Evolutionary conservation across 371 early-diverging fungal genomes (phyloP).

Genomic region (Globomyces sp.): DNA sequence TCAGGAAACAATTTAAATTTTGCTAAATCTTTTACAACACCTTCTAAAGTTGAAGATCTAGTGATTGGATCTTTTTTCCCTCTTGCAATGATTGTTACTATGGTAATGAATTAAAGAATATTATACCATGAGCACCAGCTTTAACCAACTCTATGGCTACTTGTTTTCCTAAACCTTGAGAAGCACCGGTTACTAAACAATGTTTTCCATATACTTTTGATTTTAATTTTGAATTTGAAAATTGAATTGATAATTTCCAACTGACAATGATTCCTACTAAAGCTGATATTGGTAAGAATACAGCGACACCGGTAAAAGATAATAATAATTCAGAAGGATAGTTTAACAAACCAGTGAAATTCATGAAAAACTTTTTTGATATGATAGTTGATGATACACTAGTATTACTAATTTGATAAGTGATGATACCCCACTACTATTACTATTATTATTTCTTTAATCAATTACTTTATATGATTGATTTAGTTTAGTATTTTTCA

Average conservation of each 20-base stretch:
- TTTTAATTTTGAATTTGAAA: slow-evolving; percentile 10
- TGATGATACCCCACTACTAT: too few species aligned
- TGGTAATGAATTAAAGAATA: slow-evolving; percentile 3
- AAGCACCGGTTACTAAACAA: slow-evolving; percentile 23
- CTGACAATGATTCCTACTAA: background rate
- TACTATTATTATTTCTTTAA: too few species aligned
- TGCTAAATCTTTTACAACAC: slow-evolving; percentile 20
- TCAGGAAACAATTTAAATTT: slow-evolving; percentile 12
- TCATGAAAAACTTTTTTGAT: too few species aligned
- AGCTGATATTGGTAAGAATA: slow-evolving; percentile 6
- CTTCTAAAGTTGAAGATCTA: slow-evolving; percentile 19
- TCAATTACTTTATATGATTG: too few species aligned
- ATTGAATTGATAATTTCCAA: slow-evolving; percentile 13
- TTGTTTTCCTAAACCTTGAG: slow-evolving; percentile 18
- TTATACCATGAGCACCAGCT: slow-evolving; percentile 19
- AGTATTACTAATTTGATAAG: too few species aligned
- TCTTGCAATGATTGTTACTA: slow-evolving; percentile 2
- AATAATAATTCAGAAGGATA: too few species aligned
- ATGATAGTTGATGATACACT: too few species aligned
- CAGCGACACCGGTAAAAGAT: background rate
- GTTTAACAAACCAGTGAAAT: too few species aligned
- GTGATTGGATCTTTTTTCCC: slow-evolving; percentile 14
- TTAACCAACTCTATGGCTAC: slow-evolving; percentile 12
- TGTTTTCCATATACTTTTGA: slow-evolving; percentile 22
- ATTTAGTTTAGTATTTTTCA: too few species aligned